Conservation (phyloP, 306 rosid genomes). For the Leucaena leucocephala region DNA sequence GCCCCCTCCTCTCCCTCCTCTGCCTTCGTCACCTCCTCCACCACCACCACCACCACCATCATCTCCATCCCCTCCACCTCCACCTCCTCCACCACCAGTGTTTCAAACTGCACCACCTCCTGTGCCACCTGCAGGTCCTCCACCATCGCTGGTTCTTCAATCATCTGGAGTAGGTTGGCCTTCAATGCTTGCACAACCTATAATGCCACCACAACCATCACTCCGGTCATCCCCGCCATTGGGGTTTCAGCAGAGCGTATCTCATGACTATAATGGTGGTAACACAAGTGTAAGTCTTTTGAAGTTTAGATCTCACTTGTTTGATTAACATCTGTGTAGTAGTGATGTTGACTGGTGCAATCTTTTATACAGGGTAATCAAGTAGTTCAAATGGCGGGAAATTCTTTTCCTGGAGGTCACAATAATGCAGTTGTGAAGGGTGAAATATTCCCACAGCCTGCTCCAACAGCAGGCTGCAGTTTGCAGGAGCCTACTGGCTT, state of each 20-base stretch:
- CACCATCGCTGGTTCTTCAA: conserved; percentile 62
- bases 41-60: conserved; percentile 76
- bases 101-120: conserved; percentile 70
- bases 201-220: conserved; percentile 64
- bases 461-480: conserved; percentile 61
- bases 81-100: conserved; percentile 50
- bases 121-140: conserved; percentile 61
- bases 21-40: conserved; percentile 90
- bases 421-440: conserved; percentile 54
- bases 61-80: conserved; percentile 60
- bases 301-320: conserved; percentile 2
- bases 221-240: conserved; percentile 72
- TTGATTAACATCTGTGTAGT: conserved; percentile 22
- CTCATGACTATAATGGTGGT: conserved; percentile 59
- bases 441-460: conserved; percentile 66
- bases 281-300: conserved; percentile 63
- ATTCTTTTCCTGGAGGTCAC: conserved; percentile 65
- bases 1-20: conserved; percentile 90
- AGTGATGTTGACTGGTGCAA: conserved; percentile 17
- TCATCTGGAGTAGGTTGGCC: conserved; percentile 60
- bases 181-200: conserved; percentile 58
- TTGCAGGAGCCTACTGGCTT: conserved; percentile 78
- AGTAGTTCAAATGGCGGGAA: conserved; percentile 71
- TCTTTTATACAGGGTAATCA: conserved; percentile 74
- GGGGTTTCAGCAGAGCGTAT: conserved; percentile 67